These are phyloP conservation scores for Trichosanthes cucumerina DNA, from an alignment of 306 rosid genomes.

Conservation along the genomic window DNA sequence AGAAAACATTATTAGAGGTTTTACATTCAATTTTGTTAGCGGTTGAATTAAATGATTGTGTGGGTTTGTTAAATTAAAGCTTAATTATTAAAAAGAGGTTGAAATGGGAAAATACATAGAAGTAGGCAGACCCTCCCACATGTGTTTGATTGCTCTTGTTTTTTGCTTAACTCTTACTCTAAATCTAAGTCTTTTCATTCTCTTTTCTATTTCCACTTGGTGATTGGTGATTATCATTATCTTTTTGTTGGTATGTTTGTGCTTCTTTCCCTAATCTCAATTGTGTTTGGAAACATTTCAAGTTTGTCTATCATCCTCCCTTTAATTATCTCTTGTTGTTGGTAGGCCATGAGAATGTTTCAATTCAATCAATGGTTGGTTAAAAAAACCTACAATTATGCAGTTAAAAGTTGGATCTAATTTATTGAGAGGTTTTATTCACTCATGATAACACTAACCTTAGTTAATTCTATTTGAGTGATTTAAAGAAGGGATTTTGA, in stretches of 20 bases:
- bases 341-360: not conserved
- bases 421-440: not conserved
- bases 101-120: not conserved
- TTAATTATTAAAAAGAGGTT: slow-evolving; percentile 5
- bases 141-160: not conserved
- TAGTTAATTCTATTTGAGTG: not conserved
- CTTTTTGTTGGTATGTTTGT: not conserved
- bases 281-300: not conserved
- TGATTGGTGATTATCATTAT: not conserved
- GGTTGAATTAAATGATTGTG: not conserved
- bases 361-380: not conserved
- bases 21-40: not conserved
- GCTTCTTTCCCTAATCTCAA: not conserved
- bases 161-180: not conserved
- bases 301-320: not conserved
- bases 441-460: not conserved
- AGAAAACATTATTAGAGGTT: not conserved
- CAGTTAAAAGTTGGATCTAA: not conserved
- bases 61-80: not conserved
- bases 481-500: not conserved
- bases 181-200: not conserved
- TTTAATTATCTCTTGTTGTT: not conserved
- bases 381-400: not conserved
- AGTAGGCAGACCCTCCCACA: not conserved
- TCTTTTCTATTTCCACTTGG: not conserved